phyloP scores from a whole-genome alignment of 805 yeast species.

The Lipomyces orientalis region DNA sequence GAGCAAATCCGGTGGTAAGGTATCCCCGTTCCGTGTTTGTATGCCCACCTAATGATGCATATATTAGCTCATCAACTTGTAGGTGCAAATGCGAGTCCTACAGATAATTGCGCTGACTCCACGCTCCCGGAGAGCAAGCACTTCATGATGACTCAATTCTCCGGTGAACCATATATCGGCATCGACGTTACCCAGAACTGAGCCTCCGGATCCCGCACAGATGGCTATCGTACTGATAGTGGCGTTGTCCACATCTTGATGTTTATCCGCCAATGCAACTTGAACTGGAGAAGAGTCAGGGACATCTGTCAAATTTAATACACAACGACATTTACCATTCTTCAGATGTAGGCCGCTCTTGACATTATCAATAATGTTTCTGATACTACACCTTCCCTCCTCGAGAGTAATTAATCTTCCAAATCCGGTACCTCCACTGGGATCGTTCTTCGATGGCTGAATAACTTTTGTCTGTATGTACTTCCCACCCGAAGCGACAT shows the following conservation, averaged over 20 bases:
- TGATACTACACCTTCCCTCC: slow-evolving; percentile 50
- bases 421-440: slow-evolving; percentile 46
- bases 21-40: slow-evolving; percentile 93
- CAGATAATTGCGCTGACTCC: slow-evolving; percentile 78
- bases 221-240: slow-evolving; percentile 67
- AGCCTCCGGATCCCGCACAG: slow-evolving; percentile 95
- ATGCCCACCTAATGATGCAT: slow-evolving; percentile 59
- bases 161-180: slow-evolving; percentile 88
- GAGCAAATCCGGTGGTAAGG: slow-evolving; percentile 55
- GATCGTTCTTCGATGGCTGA: slow-evolving; percentile 71
- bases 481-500: slow-evolving; percentile 55
- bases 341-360: slow-evolving; percentile 52
- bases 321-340: slow-evolving; percentile 39
- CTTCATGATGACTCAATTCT: slow-evolving; percentile 93
- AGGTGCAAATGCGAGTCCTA: slow-evolving; percentile 9
- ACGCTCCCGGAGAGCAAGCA: slow-evolving; percentile 67
- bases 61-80: background rate
- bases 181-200: slow-evolving; percentile 59
- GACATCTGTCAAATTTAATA: background rate
- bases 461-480: slow-evolving; percentile 49
- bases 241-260: slow-evolving; percentile 41
- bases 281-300: slow-evolving; percentile 52
- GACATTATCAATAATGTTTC: slow-evolving; percentile 22
- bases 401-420: slow-evolving; percentile 52
- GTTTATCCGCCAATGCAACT: slow-evolving; percentile 55